Evolutionary conservation across 2,329 filamentous ascomycete species (phyloP).

Genomic region (Pseudopithomyces maydicus): DNA sequence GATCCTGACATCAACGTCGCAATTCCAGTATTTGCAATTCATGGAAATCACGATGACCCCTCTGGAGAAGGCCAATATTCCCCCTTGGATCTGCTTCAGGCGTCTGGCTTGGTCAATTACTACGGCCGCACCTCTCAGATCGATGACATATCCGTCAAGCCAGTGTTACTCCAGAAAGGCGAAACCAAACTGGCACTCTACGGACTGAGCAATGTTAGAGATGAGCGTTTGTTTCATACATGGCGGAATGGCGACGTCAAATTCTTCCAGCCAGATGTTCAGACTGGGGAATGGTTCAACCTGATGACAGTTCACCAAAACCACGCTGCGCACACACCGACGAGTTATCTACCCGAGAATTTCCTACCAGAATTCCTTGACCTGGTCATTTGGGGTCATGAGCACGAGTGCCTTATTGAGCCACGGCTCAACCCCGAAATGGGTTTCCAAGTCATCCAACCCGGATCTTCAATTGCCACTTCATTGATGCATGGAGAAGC

Average conservation of each 20-base stretch:
- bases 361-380: constrained; percentile 92
- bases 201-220: constrained; percentile 92
- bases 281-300: constrained; percentile 93
- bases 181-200: constrained; percentile 90
- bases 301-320: constrained; percentile 95
- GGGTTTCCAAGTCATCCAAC: constrained; percentile 95
- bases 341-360: constrained; percentile 91
- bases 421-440: constrained; percentile 83
- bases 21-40: constrained; percentile 97
- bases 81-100: constrained; percentile 87
- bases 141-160: constrained; percentile 91
- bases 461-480: constrained; percentile 93
- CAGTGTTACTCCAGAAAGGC: constrained; percentile 91
- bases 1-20: constrained; percentile 96
- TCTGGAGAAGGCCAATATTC: constrained; percentile 94
- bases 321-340: constrained; percentile 88
- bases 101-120: constrained; percentile 92
- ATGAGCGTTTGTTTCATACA: constrained; percentile 91
- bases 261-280: constrained; percentile 82
- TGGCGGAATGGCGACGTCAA: constrained; percentile 93
- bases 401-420: constrained; percentile 93
- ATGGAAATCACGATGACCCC: constrained; percentile 97
- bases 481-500: constrained; percentile 90
- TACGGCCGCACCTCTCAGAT: constrained; percentile 90
- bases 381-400: constrained; percentile 93